Base-by-base conservation (phyloP, 495 filamentous ascomycete genomes). In the Aspergillus ostianus region DNA sequence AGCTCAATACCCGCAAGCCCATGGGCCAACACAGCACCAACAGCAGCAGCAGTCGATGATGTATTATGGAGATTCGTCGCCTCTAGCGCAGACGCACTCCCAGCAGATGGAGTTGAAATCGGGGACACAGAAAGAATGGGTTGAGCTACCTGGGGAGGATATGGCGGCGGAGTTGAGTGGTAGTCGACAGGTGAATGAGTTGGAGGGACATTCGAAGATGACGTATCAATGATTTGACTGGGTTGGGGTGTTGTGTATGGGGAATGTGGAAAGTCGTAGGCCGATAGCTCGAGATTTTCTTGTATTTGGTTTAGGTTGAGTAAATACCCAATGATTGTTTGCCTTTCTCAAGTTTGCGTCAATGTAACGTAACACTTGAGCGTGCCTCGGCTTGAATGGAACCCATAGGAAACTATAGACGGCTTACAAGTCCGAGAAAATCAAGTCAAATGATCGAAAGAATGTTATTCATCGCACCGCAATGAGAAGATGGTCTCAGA, bases 151-250 rank as follows among this genome's bases (percentile, higher is more conserved):
- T 4, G 53, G 53, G 7, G 53, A 55, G 3, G 46, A 41, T 47
- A 44, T n/a, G 41, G 12, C 15, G 32, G 53, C 41, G 20, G 53
- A 55, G 41, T 46, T 55, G 53, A 55, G 53, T 30, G 41, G 20
- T 29, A 47, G 36, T 19, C 23, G 13, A 12, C 17, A 44, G 26
- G 53, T 55, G 15, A 46, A 29, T 47, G 53, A 55, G 44, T 47
- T 55, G 44, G 53, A 55, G 7, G 53, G 44, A 18, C 17, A 47
- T 41, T 19, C 18, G 26, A 57, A 57, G 36, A 41, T 41, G 46
- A 27, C 5, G 19, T 50, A 50, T 50, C 51, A 36, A 30, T 53
- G 51, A 53, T 53, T 6, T 51, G 20, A 26, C 15, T 30, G 4
- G 2, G 13, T 30, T n/a, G 23, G 47, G 13, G 47, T 8, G 10